Evolutionary conservation across 2,329 filamentous ascomycete species (phyloP).

Genomic region (Colletotrichum gloeosporioides): DNA sequence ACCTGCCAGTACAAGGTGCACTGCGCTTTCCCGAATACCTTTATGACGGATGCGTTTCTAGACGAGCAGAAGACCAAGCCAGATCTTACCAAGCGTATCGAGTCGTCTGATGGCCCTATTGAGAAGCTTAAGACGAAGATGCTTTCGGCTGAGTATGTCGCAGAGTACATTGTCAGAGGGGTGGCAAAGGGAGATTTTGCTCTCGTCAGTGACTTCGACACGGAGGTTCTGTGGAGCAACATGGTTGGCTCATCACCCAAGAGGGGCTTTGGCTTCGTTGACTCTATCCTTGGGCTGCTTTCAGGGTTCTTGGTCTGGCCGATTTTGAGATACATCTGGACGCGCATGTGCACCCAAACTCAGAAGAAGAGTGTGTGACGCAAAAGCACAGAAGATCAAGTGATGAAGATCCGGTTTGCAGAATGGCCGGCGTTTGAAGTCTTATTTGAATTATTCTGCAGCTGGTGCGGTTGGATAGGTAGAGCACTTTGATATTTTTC

Average conservation of each 20-base stretch:
- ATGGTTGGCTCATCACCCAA: slow-evolving; percentile 29
- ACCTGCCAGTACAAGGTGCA: slow-evolving; percentile 28
- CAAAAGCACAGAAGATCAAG: neutral
- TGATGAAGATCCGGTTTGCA: neutral
- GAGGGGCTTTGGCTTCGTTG: slow-evolving; percentile 25
- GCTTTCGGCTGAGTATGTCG: slow-evolving; percentile 27
- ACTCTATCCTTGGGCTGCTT: slow-evolving; percentile 19
- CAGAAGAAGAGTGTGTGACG: neutral
- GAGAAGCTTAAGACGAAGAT: slow-evolving; percentile 23
- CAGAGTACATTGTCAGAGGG: slow-evolving; percentile 24
- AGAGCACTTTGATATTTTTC: too few relatives aligned
- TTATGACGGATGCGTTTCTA: slow-evolving; percentile 28
- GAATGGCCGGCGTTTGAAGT: neutral
- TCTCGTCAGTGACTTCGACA: slow-evolving; percentile 25
- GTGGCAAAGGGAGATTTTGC: slow-evolving; percentile 29
- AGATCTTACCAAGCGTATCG: slow-evolving; percentile 29
- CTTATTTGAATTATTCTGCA: too few relatives aligned
- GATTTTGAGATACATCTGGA: slow-evolving; percentile 19
- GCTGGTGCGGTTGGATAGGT: too few relatives aligned
- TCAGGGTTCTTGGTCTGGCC: slow-evolving; percentile 22
- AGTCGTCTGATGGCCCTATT: slow-evolving; percentile 23
- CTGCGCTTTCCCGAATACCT: slow-evolving; percentile 29
- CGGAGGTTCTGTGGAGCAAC: slow-evolving; percentile 25
- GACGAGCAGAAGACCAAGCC: slow-evolving; percentile 32
- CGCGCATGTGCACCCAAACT: slow-evolving; percentile 4